A percentile compares a stretch with the other conserved stretches of the same genome.
Evolutionary conservation across 129 eudicot genomes (phyloP).

Genomic region (Chrysanthemum lavandulifolium): DNA sequence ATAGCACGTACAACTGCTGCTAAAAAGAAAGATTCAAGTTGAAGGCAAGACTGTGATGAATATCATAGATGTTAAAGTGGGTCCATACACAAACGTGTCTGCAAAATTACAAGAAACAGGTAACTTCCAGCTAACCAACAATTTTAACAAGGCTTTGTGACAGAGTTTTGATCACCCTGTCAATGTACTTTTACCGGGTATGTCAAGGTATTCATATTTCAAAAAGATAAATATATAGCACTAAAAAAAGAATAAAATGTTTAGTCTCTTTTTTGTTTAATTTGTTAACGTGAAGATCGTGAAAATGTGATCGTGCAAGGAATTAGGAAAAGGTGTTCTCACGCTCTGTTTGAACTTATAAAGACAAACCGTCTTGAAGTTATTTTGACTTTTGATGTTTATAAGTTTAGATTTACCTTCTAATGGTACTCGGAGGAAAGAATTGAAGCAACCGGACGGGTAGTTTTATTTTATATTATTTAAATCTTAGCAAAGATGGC

Average conservation of each 20-base stretch:
- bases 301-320: conserved; percentile 91
- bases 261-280: neutral
- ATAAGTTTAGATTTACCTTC: conserved; percentile 75
- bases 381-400: conserved; percentile 90
- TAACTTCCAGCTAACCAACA: too few relatives aligned
- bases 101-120: too few relatives aligned
- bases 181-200: too few relatives aligned
- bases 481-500: neutral
- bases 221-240: neutral
- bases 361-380: conserved; percentile 93
- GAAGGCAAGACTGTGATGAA: too few relatives aligned
- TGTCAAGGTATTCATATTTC: conserved; percentile 44
- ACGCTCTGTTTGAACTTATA: conserved; percentile 88
- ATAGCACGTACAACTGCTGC: too few relatives aligned
- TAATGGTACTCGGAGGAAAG: conserved; percentile 76
- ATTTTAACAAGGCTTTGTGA: too few relatives aligned
- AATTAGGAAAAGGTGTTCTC: conserved; percentile 90
- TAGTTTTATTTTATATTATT: conserved; percentile 20
- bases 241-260: neutral
- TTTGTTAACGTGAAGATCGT: conserved; percentile 73
- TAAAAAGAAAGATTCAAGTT: too few relatives aligned
- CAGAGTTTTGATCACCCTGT: too few relatives aligned
- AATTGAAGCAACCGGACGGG: conserved; percentile 81
- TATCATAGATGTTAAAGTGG: too few relatives aligned
- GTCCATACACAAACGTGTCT: too few relatives aligned